Evolutionary conservation across 2,329 filamentous ascomycete genomes (phyloP).

Genomic region (Neopestalotiopsis clavispora): DNA sequence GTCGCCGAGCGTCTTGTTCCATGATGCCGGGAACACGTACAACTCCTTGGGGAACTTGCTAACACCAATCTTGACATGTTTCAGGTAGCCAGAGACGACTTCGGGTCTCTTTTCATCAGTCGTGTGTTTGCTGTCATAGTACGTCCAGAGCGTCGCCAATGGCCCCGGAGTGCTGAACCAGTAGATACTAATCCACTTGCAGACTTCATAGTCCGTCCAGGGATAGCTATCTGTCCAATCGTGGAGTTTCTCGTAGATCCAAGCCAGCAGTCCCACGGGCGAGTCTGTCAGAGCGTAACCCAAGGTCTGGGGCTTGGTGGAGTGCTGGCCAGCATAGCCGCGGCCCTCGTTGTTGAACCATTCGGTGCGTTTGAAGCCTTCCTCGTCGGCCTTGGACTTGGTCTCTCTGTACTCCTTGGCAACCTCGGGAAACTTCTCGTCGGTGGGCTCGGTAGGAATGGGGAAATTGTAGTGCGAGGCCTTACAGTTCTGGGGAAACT

Average conservation of each 20-base stretch:
- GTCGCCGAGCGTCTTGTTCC: conserved; percentile 54
- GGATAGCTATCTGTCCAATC: conserved; percentile 76
- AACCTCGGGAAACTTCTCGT: conserved; percentile 14
- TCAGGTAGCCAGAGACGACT: conserved; percentile 21
- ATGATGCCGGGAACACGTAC: conserved; percentile 49
- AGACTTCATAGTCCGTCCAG: conserved; percentile 77
- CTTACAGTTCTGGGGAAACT: conserved; percentile 66
- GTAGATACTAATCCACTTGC: conserved; percentile 78
- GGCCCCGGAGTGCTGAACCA: conserved; percentile 71
- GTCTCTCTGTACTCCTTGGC: conserved; percentile 35
- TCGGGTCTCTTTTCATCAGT: conserved; percentile 63
- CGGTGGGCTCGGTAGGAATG: conserved; percentile 7
- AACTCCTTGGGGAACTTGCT: conserved; percentile 57
- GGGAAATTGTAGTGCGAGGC: conserved; percentile 47
- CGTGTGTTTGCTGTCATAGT: conserved; percentile 67
- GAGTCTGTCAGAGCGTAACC: conserved; percentile 72
- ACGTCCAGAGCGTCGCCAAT: conserved; percentile 67
- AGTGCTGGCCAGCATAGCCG: conserved; percentile 63
- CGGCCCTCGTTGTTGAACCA: conserved; percentile 61
- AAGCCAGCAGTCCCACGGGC: conserved; percentile 72
- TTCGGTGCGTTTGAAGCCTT: conserved; percentile 49
- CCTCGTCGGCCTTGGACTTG: conserved; percentile 48
- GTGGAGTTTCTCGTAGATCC: conserved; percentile 81
- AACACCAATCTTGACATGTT: conserved; percentile 52
- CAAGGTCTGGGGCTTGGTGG: conserved; percentile 73